These are phyloP conservation scores for Aspergillus carbonarius DNA, from an alignment of 2,329 filamentous ascomycete species.

Conservation along the genomic window DNA sequence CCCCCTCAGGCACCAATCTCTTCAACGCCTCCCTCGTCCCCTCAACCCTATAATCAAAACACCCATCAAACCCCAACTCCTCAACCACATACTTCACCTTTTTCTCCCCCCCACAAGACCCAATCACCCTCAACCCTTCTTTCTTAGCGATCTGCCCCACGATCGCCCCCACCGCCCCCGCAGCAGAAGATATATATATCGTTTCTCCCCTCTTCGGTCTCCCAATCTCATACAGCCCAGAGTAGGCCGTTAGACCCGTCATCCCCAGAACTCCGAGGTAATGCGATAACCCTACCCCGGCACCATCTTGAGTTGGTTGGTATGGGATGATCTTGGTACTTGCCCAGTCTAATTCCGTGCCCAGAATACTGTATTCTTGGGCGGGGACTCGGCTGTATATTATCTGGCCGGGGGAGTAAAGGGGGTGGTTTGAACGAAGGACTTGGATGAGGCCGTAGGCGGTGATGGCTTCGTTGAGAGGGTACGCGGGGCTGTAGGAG, in stretches of 20 bases:
- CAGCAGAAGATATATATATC: conserved; percentile 77
- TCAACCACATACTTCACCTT: conserved; percentile 74
- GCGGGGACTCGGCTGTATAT: conserved; percentile 58
- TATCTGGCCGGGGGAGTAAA: conserved; percentile 67
- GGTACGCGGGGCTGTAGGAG: conserved; percentile 67
- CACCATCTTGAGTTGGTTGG: conserved; percentile 52
- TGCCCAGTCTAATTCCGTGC: too few species aligned
- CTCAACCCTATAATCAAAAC: conserved; percentile 89
- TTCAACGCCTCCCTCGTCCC: conserved; percentile 64
- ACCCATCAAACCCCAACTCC: conserved; percentile 68
- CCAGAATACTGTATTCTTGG: conserved; percentile 67
- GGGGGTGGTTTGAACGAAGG: conserved; percentile 64
- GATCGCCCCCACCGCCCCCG: conserved; percentile 77
- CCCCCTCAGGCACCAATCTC: conserved; percentile 67
- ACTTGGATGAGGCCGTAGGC: conserved; percentile 67
- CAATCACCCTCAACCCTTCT: conserved; percentile 75
- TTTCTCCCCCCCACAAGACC: conserved; percentile 74
- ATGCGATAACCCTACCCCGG: conserved; percentile 58
- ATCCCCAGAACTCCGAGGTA: conserved; percentile 78
- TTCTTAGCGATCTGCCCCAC: conserved; percentile 85
- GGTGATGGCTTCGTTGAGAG: conserved; percentile 61
- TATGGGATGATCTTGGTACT: too few species aligned
- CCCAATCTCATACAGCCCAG: conserved; percentile 71
- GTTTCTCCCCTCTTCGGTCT: conserved; percentile 75
- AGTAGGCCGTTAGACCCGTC: conserved; percentile 74